Evolutionary conservation across 2,329 filamentous ascomycete species (phyloP).

Genomic region (Calonectria pseudoturangicola): DNA sequence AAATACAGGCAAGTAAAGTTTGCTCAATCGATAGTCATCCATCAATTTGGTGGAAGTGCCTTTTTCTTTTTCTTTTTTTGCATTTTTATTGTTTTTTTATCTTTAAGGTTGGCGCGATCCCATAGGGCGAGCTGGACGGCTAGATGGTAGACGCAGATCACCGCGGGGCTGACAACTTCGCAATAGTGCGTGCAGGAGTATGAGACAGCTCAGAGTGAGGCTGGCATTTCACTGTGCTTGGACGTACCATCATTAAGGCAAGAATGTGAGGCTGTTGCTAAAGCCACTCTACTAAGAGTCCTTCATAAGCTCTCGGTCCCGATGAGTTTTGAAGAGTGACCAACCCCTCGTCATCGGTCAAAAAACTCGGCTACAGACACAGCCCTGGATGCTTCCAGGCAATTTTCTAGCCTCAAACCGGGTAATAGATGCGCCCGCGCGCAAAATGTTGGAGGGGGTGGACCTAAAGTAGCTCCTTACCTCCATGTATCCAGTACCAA

Average conservation of each 20-base stretch:
- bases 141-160: conserved; percentile 11
- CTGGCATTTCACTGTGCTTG: conserved; percentile 24
- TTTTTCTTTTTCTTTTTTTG: background rate
- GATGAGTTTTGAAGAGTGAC: conserved; percentile 12
- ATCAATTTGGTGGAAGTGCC: background rate
- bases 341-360: conserved; percentile 30
- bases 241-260: conserved; percentile 1
- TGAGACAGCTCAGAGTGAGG: conserved; percentile 8
- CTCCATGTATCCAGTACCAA: conserved; percentile 12
- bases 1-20: background rate
- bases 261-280: conserved; percentile 12
- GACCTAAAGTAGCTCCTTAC: conserved; percentile 25
- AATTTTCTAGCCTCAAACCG: conserved; percentile 44
- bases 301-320: background rate
- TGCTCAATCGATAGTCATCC: background rate
- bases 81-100: background rate
- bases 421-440: conserved; percentile 27
- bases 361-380: conserved; percentile 9
- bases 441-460: conserved; percentile 50
- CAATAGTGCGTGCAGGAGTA: conserved; percentile 8
- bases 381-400: conserved; percentile 31
- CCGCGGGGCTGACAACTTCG: conserved; percentile 29
- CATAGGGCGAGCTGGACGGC: conserved; percentile 17
- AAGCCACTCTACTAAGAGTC: conserved; percentile 24
- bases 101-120: conserved; percentile 18